Evolutionary conservation across 306 rosid genomes (phyloP), one percentile per base, ranked within the genome.

Genomic region (Vicia sativa): DNA sequence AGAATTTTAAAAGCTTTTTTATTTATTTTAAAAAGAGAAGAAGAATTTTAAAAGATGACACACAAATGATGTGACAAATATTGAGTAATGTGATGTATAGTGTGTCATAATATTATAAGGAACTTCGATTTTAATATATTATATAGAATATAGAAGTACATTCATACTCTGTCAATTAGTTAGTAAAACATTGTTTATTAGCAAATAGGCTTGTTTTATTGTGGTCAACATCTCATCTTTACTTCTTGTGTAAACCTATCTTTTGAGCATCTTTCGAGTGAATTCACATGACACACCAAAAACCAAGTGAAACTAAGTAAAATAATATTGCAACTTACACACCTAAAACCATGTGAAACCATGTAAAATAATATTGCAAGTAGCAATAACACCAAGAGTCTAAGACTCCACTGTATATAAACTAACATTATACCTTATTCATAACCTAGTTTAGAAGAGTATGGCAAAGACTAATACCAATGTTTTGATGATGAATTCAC

Each of bases 201-300:
- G 77, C 45, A 56, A 46, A 29, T 13, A 35, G 69, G 61, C 41
- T 48, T 50, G 63, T 54, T 67, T 43, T 4, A 9, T 31, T 46
- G 7, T 63, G 63, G 42, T 56, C 39, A 55, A 48, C 49, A 57
- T 38, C 38, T 34, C 37, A 31, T 66, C 45, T 38, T 46, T 12
- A 42, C 48, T 46, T 52, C 41, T 74, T 25, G n/a, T 52, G 15
- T 53, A 52, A 71, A 63, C 68, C 67, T 3, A 29, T 69, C 86
- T 62, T 77, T 85, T 77, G 85, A 84, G 56, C 76, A 29, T 57
- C 66, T 38, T 39, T 55, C 67, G 50, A 37, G 76, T 66, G 62
- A 68, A 73, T 68, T 86, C 86, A 80, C 91, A 78, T 84, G 89
- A 65, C 71, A 57, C 7, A 28, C 80, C 64, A 72, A 65, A 78